Evolutionary conservation across 805 yeast genomes (phyloP).

Genomic region (Citeromyces nyonsensis): DNA sequence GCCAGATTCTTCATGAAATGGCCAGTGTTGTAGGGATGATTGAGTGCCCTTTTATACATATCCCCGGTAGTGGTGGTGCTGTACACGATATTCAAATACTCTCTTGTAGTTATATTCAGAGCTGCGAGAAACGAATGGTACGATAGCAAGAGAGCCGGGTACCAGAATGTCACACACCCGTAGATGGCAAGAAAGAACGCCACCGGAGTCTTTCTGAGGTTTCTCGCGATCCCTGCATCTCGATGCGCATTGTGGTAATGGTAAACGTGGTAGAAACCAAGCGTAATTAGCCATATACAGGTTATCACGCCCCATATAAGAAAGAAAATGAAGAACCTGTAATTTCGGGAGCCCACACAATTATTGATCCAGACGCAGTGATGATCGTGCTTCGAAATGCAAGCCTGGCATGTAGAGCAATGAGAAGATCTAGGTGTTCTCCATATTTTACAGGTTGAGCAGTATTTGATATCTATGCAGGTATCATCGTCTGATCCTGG

Average conservation of each 20-base stretch:
- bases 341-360: conserved; percentile 66
- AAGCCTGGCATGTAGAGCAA: conserved; percentile 52
- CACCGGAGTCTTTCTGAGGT: too few relatives aligned
- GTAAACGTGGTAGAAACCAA: conserved; percentile 17
- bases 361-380: conserved; percentile 61
- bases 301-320: conserved; percentile 20
- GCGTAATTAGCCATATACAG: conserved; percentile 11
- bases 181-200: conserved; percentile 38
- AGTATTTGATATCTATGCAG: conserved; percentile 26
- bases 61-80: too few relatives aligned
- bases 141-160: conserved; percentile 36
- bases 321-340: conserved; percentile 41
- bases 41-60: too few relatives aligned
- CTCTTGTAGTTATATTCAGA: conserved; percentile 58
- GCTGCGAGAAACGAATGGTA: conserved; percentile 40
- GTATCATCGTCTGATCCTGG: conserved; percentile 20
- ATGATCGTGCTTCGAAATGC: conserved; percentile 47
- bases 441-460: conserved; percentile 55
- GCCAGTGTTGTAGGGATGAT: too few relatives aligned
- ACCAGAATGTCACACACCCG: conserved; percentile 25
- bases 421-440: conserved; percentile 66
- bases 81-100: conserved; percentile 45
- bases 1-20: too few relatives aligned
- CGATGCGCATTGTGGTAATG: too few relatives aligned
- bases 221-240: conserved; percentile 2